Evolutionary conservation across 2,329 filamentous ascomycete genomes (phyloP).

Genomic region (Aureobasidium leucospermi): DNA sequence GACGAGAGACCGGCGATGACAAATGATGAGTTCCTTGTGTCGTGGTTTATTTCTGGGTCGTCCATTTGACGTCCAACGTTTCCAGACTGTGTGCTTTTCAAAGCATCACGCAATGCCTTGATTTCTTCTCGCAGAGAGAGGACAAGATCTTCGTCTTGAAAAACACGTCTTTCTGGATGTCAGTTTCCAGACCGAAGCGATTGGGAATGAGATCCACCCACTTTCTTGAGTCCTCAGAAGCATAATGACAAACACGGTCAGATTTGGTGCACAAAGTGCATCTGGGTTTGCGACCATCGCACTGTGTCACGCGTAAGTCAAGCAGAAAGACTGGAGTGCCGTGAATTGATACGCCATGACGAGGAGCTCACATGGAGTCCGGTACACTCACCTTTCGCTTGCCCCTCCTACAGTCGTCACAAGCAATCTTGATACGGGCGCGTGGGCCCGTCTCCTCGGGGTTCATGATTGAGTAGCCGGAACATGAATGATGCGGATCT

Average conservation of each 20-base stretch:
- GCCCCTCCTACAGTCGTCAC: not conserved
- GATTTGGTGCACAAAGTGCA: not conserved
- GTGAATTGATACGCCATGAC: too few species aligned
- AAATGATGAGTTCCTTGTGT: not conserved
- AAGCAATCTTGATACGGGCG: not conserved
- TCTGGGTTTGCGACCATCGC: not conserved
- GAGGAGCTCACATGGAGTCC: not conserved
- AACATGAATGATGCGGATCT: not conserved
- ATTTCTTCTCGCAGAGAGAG: not conserved
- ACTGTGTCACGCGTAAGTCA: not conserved
- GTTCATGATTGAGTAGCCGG: not conserved
- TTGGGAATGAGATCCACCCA: not conserved
- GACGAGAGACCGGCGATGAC: too few species aligned
- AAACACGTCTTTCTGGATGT: not conserved
- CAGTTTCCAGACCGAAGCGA: not conserved
- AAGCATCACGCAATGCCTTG: not conserved
- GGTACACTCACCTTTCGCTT: not conserved
- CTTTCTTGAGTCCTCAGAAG: not conserved
- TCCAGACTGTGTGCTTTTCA: not conserved
- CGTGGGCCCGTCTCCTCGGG: not conserved
- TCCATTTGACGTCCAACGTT: not conserved
- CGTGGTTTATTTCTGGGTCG: not conserved
- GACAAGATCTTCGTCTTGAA: not conserved
- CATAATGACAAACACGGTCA: not conserved
- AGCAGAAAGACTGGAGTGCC: not conserved